phyloP scores from a whole-genome alignment of 2,329 filamentous ascomycete species.

The Penicillium sp. region DNA sequence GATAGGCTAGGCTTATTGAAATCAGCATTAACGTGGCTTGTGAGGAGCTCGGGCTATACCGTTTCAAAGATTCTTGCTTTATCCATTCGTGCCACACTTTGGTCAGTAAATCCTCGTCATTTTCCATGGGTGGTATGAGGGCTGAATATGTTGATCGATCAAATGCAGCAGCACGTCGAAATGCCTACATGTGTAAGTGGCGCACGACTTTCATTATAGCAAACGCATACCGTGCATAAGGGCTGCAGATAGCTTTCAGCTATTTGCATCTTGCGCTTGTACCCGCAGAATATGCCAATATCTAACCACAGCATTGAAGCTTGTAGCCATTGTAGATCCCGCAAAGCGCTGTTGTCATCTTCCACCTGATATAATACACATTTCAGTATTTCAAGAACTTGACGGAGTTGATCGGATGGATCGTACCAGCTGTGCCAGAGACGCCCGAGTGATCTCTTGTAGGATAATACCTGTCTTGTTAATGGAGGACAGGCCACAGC shows the following conservation, averaged over 20 bases:
- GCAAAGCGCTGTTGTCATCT: slow-evolving; percentile 17
- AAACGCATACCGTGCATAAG: slow-evolving; percentile 11
- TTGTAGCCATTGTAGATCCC: slow-evolving; percentile 18
- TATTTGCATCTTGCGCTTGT: slow-evolving; percentile 18
- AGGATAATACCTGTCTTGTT: slow-evolving; percentile 17
- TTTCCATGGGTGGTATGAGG: slow-evolving; percentile 10
- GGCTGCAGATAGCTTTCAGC: slow-evolving; percentile 18
- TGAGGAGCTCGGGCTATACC: neutral
- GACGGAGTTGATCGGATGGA: neutral
- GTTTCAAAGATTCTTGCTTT: slow-evolving; percentile 16
- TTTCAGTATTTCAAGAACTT: neutral
- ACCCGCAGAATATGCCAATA: slow-evolving; percentile 17
- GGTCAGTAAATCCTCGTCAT: slow-evolving; percentile 13
- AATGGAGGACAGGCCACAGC: slow-evolving; percentile 17
- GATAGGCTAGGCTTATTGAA: slow-evolving; percentile 12
- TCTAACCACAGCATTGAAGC: slow-evolving; percentile 19
- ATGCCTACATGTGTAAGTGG: slow-evolving; percentile 6
- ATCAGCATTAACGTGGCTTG: neutral
- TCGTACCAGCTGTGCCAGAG: slow-evolving; percentile 11
- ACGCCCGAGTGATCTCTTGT: slow-evolving; percentile 16
- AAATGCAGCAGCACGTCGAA: slow-evolving; percentile 13
- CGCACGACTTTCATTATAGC: neutral
- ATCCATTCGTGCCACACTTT: slow-evolving; percentile 16
- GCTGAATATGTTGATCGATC: slow-evolving; percentile 13
- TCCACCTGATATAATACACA: slow-evolving; percentile 9